Base-by-base conservation (phyloP, 768 basidiomycete genomes). In the Paxillus involutus region DNA sequence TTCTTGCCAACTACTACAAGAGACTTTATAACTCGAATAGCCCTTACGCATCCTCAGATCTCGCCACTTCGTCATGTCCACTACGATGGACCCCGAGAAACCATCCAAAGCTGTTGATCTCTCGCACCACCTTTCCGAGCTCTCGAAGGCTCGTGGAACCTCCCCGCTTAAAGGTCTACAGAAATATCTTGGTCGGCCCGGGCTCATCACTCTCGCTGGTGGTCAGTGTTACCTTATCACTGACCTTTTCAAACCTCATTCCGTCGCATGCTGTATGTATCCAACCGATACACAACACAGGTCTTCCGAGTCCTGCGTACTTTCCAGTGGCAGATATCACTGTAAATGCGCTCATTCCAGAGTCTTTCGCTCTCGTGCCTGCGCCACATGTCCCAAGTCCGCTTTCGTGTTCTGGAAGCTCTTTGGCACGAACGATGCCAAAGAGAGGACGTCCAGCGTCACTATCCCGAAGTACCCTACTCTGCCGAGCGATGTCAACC, bases 121-220 rank as follows among this genome's bases (percentile, higher is more conserved):
- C 43, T 84, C 82, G 19, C 86, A 89, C 63, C 90, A 91, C 65
- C 70, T 91, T 29, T 88, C 84, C n/a, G 63, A 70, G 3, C 36
- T 85, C 17, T 68, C 86, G 3, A 76, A 73, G 51, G 74, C 77
- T 29, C 74, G 88, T 42, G 47, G 61, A 29, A 55, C 71, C 3
- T 85, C 82, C 39, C 84, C 88, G 0, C 72, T 92, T 51, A 92
- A 92, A 68, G 79, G 77, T 40, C 67, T 90, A 29, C 79, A 82
- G 62, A 82, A 82, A 68, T 88, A 86, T 67, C 73, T 77, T 3
- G 73, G 72, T 39, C 80, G 26, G 6, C 26, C 81, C 16, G 83
- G 81, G 10, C 56, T 84, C 8, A 79, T 89, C 47, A 71, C 67
- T 47, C 72, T 92, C 56, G 86, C 87, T n/a, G 89, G 89, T 62